phyloP scores from a whole-genome alignment of 495 filamentous ascomycete species.

The Astrothelium subdiscretum region DNA sequence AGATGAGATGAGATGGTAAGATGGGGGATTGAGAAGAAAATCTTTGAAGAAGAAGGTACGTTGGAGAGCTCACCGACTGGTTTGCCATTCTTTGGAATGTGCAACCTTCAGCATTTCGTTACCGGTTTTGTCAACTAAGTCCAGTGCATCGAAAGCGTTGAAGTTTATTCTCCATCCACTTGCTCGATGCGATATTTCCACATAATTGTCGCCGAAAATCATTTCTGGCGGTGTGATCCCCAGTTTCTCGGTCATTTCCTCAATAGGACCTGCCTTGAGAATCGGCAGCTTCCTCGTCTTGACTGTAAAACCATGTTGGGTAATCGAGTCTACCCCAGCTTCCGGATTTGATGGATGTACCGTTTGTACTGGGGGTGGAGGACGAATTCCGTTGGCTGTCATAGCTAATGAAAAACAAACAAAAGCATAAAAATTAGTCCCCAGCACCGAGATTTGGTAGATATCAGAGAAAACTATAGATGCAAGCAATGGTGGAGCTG shows the following conservation, averaged over 20 bases:
- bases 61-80: conserved; percentile 49
- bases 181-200: conserved; percentile 55
- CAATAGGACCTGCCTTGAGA: conserved; percentile 80
- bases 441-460: too few species aligned
- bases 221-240: conserved; percentile 89
- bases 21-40: not conserved
- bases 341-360: not conserved
- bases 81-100: conserved; percentile 83
- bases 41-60: too few species aligned
- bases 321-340: not conserved
- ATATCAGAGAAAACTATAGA: too few species aligned
- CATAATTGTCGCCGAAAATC: conserved; percentile 94
- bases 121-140: conserved; percentile 88
- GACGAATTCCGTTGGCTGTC: not conserved
- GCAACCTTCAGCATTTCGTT: conserved; percentile 80
- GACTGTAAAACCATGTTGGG: conserved; percentile 29
- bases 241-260: conserved; percentile 64
- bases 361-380: not conserved
- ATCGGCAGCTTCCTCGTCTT: conserved; percentile 80
- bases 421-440: not conserved
- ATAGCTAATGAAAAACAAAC: not conserved
- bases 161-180: conserved; percentile 68
- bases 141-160: conserved; percentile 74
- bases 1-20: not conserved
- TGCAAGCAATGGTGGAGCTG: not conserved